phyloP scores from a whole-genome alignment of 2,329 filamentous ascomycete genomes.

The Penicillium sp. region DNA sequence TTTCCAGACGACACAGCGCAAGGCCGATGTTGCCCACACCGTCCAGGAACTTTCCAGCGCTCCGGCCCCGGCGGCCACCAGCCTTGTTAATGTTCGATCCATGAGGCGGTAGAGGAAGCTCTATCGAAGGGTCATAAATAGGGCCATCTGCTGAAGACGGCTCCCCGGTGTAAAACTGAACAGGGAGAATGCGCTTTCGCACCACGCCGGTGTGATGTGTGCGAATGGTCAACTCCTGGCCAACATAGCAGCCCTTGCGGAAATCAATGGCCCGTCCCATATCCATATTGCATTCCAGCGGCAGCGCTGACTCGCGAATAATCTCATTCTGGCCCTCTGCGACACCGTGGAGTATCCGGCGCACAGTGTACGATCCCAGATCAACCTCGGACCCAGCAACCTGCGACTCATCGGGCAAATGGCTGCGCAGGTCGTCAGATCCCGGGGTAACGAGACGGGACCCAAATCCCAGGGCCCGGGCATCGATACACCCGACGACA shows the following conservation, averaged over 20 bases:
- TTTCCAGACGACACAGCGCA: conserved; percentile 83
- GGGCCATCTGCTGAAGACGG: conserved; percentile 58
- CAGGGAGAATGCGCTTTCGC: conserved; percentile 84
- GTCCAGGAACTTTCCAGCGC: conserved; percentile 78
- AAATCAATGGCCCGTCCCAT: conserved; percentile 86
- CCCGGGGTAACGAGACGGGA: conserved; percentile 48
- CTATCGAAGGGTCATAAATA: conserved; percentile 39
- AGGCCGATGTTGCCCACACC: conserved; percentile 86
- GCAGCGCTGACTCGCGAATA: conserved; percentile 71
- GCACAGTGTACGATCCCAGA: conserved; percentile 71
- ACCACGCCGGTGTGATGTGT: conserved; percentile 95
- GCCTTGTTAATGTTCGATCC: conserved; percentile 62
- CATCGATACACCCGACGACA: conserved; percentile 46
- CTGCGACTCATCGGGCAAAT: conserved; percentile 41
- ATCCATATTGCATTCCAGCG: conserved; percentile 90
- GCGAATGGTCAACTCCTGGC: conserved; percentile 94
- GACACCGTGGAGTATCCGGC: conserved; percentile 79
- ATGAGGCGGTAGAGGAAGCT: conserved; percentile 39
- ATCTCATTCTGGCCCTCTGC: conserved; percentile 87
- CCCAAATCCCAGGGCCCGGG: conserved; percentile 49
- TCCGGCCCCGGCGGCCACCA: conserved; percentile 63
- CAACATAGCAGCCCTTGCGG: conserved; percentile 94
- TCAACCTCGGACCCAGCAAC: conserved; percentile 56
- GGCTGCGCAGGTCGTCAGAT: conserved; percentile 40
- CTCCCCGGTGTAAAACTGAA: conserved; percentile 68